Conservation (phyloP, 306 rosid genomes). For the Lathyrus oleraceus region DNA sequence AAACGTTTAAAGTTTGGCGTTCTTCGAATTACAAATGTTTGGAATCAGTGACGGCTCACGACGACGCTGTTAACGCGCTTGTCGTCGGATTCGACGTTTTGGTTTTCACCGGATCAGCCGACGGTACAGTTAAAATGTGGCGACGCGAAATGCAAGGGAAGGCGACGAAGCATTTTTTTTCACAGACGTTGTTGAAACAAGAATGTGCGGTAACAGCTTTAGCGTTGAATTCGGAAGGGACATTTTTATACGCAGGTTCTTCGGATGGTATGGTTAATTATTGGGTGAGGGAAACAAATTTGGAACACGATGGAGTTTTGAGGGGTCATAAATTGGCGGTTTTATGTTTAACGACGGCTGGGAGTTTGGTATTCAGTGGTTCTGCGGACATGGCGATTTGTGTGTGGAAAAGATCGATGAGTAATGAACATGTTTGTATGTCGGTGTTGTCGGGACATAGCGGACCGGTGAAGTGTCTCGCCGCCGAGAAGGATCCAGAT, state of each 20-base stretch:
- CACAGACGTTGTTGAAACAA: slow-evolving; percentile 68
- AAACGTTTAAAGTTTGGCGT: slow-evolving; percentile 83
- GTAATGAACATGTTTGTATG: slow-evolving; percentile 49
- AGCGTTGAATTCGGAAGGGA: slow-evolving; percentile 47
- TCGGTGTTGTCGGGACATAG: slow-evolving; percentile 60
- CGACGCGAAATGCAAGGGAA: slow-evolving; percentile 80
- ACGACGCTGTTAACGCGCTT: slow-evolving; percentile 78
- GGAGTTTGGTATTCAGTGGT: slow-evolving; percentile 67
- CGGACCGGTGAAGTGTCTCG: slow-evolving; percentile 93
- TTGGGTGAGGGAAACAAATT: slow-evolving; percentile 58
- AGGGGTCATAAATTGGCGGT: slow-evolving; percentile 77
- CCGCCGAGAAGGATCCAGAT: slow-evolving; percentile 56
- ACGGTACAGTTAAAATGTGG: slow-evolving; percentile 84
- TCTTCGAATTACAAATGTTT: slow-evolving; percentile 68
- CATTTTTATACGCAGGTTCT: slow-evolving; percentile 58
- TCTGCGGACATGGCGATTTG: slow-evolving; percentile 87
- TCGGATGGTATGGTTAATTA: slow-evolving; percentile 77
- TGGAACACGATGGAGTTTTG: slow-evolving; percentile 56
- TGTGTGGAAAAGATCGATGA: slow-evolving; percentile 65
- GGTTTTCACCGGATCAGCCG: slow-evolving; percentile 85
- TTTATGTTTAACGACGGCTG: slow-evolving; percentile 63
- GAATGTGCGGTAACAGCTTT: slow-evolving; percentile 78
- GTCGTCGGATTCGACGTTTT: slow-evolving; percentile 57
- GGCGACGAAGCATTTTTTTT: slow-evolving; percentile 79
- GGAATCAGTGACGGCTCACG: slow-evolving; percentile 81